Evolutionary conservation across 345 rosid species (phyloP).

Genomic region (Bruguiera parviflora): DNA sequence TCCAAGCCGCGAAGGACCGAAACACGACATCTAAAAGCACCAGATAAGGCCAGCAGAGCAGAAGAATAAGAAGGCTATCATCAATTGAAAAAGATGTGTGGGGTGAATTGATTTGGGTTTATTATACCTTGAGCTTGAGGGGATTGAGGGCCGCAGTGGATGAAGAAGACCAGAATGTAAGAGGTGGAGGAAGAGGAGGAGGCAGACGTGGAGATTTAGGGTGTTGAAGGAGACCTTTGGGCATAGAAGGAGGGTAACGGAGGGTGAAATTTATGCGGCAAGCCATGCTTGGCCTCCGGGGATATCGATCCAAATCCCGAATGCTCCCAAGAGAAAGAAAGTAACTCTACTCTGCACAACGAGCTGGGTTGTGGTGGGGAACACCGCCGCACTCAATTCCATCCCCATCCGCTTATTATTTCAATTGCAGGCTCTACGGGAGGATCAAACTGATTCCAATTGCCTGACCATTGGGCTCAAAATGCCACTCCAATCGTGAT

Average conservation of each 20-base stretch:
- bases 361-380: too few relatives aligned
- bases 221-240: constrained; percentile 33
- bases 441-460: too few relatives aligned
- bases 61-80: not conserved
- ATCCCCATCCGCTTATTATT: too few relatives aligned
- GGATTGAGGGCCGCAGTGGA: constrained; percentile 28
- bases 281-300: constrained; percentile 40
- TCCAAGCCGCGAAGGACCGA: constrained; percentile 37
- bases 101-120: not conserved
- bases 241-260: constrained; percentile 46
- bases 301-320: not conserved
- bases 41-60: not conserved
- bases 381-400: too few relatives aligned
- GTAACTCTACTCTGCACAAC: too few relatives aligned
- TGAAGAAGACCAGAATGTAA: constrained; percentile 8
- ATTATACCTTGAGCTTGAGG: not conserved
- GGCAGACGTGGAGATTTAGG: constrained; percentile 23
- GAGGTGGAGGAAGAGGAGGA: constrained; percentile 5
- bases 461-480: too few relatives aligned
- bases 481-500: too few relatives aligned
- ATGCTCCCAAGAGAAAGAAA: too few relatives aligned
- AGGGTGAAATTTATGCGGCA: constrained; percentile 27
- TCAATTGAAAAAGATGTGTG: not conserved
- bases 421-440: too few relatives aligned
- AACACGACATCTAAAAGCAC: constrained; percentile 39